Conservation (phyloP, 352 stramenopile genomes). For the Phytophthora pinifolia region DNA sequence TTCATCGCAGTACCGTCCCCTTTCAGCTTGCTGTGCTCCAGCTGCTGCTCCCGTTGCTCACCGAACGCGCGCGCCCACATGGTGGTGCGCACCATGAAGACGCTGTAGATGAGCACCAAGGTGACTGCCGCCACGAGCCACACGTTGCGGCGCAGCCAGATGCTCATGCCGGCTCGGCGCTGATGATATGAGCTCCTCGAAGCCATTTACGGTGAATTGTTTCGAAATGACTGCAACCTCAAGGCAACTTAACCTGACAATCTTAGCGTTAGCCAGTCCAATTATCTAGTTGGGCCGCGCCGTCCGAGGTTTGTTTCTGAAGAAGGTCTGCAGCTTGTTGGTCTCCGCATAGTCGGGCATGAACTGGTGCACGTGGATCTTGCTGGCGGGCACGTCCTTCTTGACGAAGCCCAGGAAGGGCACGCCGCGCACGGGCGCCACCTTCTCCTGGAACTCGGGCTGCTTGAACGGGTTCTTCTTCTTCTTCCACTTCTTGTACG, state of each 20-base stretch:
- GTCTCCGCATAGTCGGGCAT: slow-evolving; percentile 58
- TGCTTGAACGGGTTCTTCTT: slow-evolving; percentile 77
- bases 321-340: slow-evolving; percentile 47
- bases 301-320: slow-evolving; percentile 39
- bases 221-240: slow-evolving; percentile 1
- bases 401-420: slow-evolving; percentile 66
- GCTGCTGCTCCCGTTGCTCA: slow-evolving; percentile 7
- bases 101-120: slow-evolving; percentile 39
- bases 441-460: slow-evolving; percentile 57
- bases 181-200: slow-evolving; percentile 7
- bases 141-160: slow-evolving; percentile 31
- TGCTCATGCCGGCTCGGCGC: background rate
- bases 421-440: slow-evolving; percentile 56
- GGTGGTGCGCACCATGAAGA: slow-evolving; percentile 38
- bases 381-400: slow-evolving; percentile 51
- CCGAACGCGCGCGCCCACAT: slow-evolving; percentile 28
- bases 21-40: slow-evolving; percentile 1
- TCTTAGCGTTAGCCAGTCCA: too few species aligned
- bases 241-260: too few species aligned
- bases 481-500: slow-evolving; percentile 82
- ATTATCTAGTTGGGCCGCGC: slow-evolving; percentile 22
- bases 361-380: slow-evolving; percentile 57
- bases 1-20: slow-evolving; percentile 16
- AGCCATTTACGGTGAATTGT: slow-evolving; percentile 8
- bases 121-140: slow-evolving; percentile 28